Base-by-base conservation (phyloP, 495 filamentous ascomycete species). In the Amniculicola lignicola region DNA sequence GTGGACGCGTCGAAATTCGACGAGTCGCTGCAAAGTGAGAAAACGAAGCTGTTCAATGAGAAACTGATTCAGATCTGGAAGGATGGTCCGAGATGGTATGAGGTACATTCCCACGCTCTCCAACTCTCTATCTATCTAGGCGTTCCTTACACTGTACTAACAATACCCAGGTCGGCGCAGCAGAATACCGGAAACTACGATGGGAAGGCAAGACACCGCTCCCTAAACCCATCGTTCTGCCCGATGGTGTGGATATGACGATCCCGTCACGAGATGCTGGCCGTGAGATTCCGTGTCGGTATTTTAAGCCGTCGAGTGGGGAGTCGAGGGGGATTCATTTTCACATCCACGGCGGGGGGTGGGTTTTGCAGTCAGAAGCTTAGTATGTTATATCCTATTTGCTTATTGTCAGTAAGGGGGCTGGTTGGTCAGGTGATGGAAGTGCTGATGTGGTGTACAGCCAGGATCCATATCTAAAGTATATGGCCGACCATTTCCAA, bases 281-380 rank as follows among this genome's bases (percentile, higher is more conserved):
- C 3, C 68, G 77, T 43, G 45, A 67, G 15, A 79, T 82, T 16
- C 71, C 75, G 7, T 77, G 73, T 36, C 73, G 79, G 21, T 47
- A 80, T 4, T 70, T 79, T 51, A 70, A 64, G 49, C 77, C 78
- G 4, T 65, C 68, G 14, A 69, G 69, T 43, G 71, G 71, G 14
- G 61, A 69, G 23, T 64, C 68, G 4, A 74, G 73, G 42, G 79
- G 75, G 10, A 62, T 78, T 9, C 70, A 77, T 44, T 54, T 79
- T 57, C 77, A 81, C 51, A 73, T 80, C 35, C 80, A 81, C 63
- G 80, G 80, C 24, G 78, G 79, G 22, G 79, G 80, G 6, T 78
- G 70, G 67, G 74, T 71, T 2, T 54, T 77, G 50, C 56, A 61
- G 27, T 56, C 46, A 23, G 69, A 73, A 36, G 57, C 40, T 19